Evolutionary conservation across 805 yeast genomes (phyloP).

Genomic region (Candida pseudoglaebosa): DNA sequence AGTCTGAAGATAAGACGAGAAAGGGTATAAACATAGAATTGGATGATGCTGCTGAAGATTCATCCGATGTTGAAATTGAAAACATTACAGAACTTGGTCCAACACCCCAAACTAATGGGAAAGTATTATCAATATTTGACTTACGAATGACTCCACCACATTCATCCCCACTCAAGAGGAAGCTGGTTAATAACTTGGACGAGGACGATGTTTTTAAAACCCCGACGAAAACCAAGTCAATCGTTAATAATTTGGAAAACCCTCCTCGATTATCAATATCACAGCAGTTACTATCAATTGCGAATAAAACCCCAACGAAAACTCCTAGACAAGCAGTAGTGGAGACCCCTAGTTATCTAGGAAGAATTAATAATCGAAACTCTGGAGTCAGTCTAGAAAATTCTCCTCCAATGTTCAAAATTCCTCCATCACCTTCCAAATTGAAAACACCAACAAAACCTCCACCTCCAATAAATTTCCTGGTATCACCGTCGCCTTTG

Average conservation of each 20-base stretch:
- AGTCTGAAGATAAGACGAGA: not conserved
- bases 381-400: not conserved
- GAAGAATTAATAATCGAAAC: not conserved
- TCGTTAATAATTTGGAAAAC: not conserved
- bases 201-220: constrained; percentile 25
- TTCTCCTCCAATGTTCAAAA: constrained; percentile 1
- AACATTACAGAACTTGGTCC: constrained; percentile 62
- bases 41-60: constrained; percentile 13
- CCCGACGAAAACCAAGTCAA: constrained; percentile 24
- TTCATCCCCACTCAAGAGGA: constrained; percentile 34
- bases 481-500: constrained; percentile 46
- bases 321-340: not conserved
- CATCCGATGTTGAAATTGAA: not conserved
- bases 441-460: constrained; percentile 10
- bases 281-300: constrained; percentile 1
- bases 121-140: constrained; percentile 71
- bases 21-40: constrained; percentile 8
- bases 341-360: constrained; percentile 4
- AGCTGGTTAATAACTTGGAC: constrained; percentile 3
- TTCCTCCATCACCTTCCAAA: not conserved
- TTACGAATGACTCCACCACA: constrained; percentile 42
- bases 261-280: not conserved
- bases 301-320: constrained; percentile 3
- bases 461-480: constrained; percentile 20
- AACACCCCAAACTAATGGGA: constrained; percentile 81